phyloP scores from a whole-genome alignment of 2,329 filamentous ascomycete genomes.

The Fusarium vanettenii region DNA sequence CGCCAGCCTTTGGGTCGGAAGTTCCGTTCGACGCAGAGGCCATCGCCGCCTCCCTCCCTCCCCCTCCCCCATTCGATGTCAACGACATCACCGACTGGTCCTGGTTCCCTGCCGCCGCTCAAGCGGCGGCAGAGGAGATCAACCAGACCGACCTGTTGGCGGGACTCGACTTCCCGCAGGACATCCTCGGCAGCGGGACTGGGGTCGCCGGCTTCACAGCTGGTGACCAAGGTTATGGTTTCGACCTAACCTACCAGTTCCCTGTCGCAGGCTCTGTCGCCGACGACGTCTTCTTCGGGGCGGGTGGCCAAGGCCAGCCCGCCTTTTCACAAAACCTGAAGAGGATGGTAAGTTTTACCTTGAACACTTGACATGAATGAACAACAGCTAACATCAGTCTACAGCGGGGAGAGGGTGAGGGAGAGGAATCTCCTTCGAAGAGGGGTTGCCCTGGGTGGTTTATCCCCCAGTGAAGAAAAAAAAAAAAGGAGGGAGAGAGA shows the following conservation, averaged over 20 bases:
- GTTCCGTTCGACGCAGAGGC: background rate
- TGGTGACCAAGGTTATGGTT: background rate
- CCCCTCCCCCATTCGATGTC: background rate
- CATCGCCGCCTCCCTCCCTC: background rate
- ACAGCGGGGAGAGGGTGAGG: background rate
- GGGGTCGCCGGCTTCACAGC: background rate
- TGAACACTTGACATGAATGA: background rate
- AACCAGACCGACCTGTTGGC: background rate
- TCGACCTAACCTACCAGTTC: background rate
- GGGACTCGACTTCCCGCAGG: background rate
- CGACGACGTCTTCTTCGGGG: background rate
- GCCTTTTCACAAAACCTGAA: background rate
- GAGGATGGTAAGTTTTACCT: background rate
- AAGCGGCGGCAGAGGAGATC: background rate
- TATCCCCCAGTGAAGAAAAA: background rate
- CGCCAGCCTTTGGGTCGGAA: background rate
- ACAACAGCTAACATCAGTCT: background rate
- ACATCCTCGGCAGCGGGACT: background rate
- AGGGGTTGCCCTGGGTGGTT: background rate
- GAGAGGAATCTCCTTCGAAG: background rate
- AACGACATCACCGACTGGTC: background rate
- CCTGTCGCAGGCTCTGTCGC: background rate
- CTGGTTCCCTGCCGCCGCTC: background rate
- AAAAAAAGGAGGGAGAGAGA: background rate
- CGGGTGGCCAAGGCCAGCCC: background rate